Evolutionary conservation across 2,329 filamentous ascomycete genomes (phyloP), one percentile per base, ranked within the genome.

Genomic region (Ceratocystis diversiconidia): DNA sequence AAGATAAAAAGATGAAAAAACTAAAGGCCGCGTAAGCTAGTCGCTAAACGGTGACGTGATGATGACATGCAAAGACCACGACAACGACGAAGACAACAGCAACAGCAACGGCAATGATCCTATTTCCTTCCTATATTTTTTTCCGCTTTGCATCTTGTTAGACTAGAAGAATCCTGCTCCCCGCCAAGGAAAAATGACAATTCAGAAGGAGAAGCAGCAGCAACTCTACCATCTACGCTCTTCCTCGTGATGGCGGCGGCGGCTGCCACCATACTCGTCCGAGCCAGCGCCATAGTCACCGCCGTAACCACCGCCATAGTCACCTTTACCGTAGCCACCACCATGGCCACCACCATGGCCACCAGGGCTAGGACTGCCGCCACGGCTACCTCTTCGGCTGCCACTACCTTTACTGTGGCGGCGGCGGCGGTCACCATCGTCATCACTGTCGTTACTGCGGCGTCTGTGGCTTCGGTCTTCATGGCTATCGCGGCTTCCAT

Each of bases 401-500:
- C 68, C 64, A 22, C 65, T 61, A 48, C 52, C 32, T 30, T 30
- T 28, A 6, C 22, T 62, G 3, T 17, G 22, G 12, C 4, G 36
- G 60, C 67, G 69, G 48, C 68, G 61, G 7, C 67, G 66, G 15
- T 68, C 66, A n/a, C 17, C 46, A 46, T 70, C 69, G 61, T 66
- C 66, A 6, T 28, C 69, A 25, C 72, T 70, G 52, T 71, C 69
- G 19, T 69, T 67, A 28, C 69, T 70, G 50, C 71, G 67, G 43
- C 69, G 68, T 55, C 69, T 69, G 68, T 68, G 66, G n/a, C 70
- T 67, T 15, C 68, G 61, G 17, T 68, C 63, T 7, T 68, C 60
- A 8, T 68, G 62, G 57, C 36, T 15, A 70, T 86, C 80, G 68
- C 83, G 85, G 5, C 82, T 80, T 52, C 82, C 80, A 2, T 79